Percentiles rank a stretch among this genome's conserved stretches.
Evolutionary conservation across 208 protist species (phyloP).

Genomic region (Angomonas ambiguus): DNA sequence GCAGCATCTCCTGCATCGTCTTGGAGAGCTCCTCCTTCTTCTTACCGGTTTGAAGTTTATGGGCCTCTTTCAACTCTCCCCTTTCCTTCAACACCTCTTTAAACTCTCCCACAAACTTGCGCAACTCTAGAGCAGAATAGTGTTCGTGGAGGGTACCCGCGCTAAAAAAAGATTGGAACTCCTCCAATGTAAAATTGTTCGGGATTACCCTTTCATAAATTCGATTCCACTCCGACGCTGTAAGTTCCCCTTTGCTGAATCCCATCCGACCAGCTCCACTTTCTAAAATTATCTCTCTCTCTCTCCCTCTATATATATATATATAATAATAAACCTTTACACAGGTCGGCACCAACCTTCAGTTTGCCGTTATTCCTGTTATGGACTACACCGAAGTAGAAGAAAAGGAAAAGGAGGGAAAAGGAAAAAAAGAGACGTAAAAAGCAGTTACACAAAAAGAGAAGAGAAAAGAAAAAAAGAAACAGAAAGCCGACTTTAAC

Average conservation of each 20-base stretch:
- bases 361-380: neutral
- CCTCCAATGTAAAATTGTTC: constrained; percentile 40
- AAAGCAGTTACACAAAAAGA: constrained; percentile 4
- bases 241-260: too few relatives aligned
- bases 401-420: constrained; percentile 3
- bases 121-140: constrained; percentile 55
- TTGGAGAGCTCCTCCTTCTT: constrained; percentile 47
- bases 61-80: constrained; percentile 54
- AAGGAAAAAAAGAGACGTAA: constrained; percentile 3
- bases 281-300: neutral
- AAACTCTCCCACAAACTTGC: constrained; percentile 68
- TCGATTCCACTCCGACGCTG: constrained; percentile 58
- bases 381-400: neutral
- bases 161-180: constrained; percentile 40
- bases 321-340: neutral
- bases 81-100: constrained; percentile 61
- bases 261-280: too few relatives aligned
- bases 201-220: constrained; percentile 56
- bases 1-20: constrained; percentile 11
- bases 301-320: neutral
- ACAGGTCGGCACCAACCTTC: too few relatives aligned
- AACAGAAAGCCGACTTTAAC: too few relatives aligned
- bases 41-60: constrained; percentile 32
- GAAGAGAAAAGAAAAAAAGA: constrained; percentile 11
- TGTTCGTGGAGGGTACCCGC: constrained; percentile 43